Evolutionary conservation across 129 eudicot species (phyloP).

Genomic region (carrot (Daucus carota)): DH1_v3.0 NC_030388.2:11195501-11196000

Average conservation of each 20-base stretch:
- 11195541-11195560: background rate
- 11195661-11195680: background rate
- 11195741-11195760: constrained; percentile 61
- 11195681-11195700: background rate
- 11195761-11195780: constrained; percentile 61
- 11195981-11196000: background rate
- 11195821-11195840: constrained; percentile 63
- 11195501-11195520: background rate
- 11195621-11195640: background rate
- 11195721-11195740: constrained; percentile 61
- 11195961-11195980: background rate
- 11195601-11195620: background rate
- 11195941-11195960: background rate
- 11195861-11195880: background rate
- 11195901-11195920: background rate
- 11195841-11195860: constrained; percentile 65
- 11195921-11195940: background rate
- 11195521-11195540: background rate
- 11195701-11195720: background rate
- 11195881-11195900: background rate
- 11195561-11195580: background rate
- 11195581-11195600: background rate
- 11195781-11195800: constrained; percentile 70
- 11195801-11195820: constrained; percentile 85
- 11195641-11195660: background rate